Conservation (phyloP, 352 stramenopile species). For the Thraustochytrium sp. region DNA sequence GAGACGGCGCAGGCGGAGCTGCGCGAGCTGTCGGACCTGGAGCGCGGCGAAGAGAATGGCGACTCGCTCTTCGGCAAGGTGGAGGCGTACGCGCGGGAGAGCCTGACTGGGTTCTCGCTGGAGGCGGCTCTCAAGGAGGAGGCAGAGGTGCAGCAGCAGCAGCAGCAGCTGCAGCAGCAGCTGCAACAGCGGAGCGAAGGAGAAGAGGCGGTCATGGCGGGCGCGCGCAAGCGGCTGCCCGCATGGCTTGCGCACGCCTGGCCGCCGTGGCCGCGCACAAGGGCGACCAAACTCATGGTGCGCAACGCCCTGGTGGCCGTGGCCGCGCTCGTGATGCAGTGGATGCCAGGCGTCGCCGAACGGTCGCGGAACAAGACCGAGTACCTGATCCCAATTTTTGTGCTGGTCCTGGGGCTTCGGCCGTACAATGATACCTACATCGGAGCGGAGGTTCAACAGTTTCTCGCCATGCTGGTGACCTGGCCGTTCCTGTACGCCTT, state of each 20-base stretch:
- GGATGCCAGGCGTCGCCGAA: neutral
- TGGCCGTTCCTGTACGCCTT: neutral
- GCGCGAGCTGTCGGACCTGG: neutral
- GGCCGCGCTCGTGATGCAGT: neutral
- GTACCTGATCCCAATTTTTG: conserved; percentile 8
- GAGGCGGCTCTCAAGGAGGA: neutral
- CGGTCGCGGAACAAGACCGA: neutral
- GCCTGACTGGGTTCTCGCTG: neutral
- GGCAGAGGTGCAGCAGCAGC: no score
- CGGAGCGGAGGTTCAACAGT: neutral
- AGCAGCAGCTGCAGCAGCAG: no score
- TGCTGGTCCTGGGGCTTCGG: neutral
- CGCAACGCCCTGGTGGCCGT: neutral
- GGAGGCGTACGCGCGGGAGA: neutral
- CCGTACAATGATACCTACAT: neutral
- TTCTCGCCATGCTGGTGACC: neutral
- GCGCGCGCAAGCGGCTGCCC: no score
- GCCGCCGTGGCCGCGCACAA: neutral
- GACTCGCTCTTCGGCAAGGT: neutral
- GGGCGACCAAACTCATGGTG: neutral
- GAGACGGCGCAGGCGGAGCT: neutral
- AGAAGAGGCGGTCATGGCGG: no score
- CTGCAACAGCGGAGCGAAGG: no score
- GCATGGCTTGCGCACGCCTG: neutral
- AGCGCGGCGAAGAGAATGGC: neutral